Base-by-base conservation (phyloP, 306 rosid genomes). In the Aeschynomene evenia region DNA sequence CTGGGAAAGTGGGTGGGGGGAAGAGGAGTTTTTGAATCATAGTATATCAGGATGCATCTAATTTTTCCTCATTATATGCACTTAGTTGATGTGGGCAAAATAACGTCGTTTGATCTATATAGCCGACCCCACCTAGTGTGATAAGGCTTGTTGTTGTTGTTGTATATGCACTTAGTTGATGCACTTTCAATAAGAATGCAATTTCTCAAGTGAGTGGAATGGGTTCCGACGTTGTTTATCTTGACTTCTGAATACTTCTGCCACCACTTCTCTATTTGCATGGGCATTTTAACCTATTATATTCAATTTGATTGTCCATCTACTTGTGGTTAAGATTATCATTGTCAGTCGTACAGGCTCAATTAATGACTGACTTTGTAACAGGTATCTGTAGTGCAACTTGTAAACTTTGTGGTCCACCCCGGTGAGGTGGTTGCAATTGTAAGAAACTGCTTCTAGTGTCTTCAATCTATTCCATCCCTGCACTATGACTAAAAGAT, bases 341-440 rank as follows among this genome's bases (percentile, higher is more conserved):
- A 15, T 69, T 84, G 50, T 73, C 66, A 63, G 52, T 67, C 29
- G 34, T 75, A 15, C 52, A 68, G 59, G 70, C 70, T 59, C 54
- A 75, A 66, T 29, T 78, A 70, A 67, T 80, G 53, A 40, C 22
- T 31, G 52, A 49, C 51, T 7, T 71, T 69, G 83, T 75, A 63
- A 79, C 87, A 90, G 98, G 98, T 82, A 21, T 73, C 89, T 31
- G 98, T 94, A 19, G 86, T 91, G 66, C 89, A 81, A 74, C 77
- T 67, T 66, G 81, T 94, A 52, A 90, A 73, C 91, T 72, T 91
- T 70, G 75, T 78, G 12, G 89, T 94, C 75, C 77, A 84, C 70
- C 95, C 97, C 29, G 36, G 83, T 56, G 98, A 94, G 88, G 97
- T 94, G 72, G 84, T 94, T 78, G 98, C 98, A 71, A 82, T 90